These are phyloP conservation scores for Biscogniauxia sp. DNA, from an alignment of 2,329 filamentous ascomycete species.

Conservation along the genomic window DNA sequence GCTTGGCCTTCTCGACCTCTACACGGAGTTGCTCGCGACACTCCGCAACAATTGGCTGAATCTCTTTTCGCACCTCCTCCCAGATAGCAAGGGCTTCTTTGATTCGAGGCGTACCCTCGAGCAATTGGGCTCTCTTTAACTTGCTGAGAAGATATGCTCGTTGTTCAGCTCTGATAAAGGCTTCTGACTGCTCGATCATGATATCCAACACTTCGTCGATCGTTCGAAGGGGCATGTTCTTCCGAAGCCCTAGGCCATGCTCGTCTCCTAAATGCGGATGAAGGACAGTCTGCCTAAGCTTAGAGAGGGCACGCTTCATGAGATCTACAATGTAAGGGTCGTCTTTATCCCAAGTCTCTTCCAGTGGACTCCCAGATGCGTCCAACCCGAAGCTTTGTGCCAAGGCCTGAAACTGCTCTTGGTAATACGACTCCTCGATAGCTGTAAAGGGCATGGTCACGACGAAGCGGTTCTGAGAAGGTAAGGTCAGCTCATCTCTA, in stretches of 20 bases:
- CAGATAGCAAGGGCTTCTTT: constrained; percentile 70
- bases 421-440: constrained; percentile 88
- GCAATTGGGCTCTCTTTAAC: constrained; percentile 71
- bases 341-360: constrained; percentile 63
- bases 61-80: constrained; percentile 53
- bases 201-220: constrained; percentile 82
- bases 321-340: constrained; percentile 55
- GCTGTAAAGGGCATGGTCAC: constrained; percentile 88
- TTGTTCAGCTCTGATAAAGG: constrained; percentile 64
- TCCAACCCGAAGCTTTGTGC: constrained; percentile 66
- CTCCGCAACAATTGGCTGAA: constrained; percentile 54
- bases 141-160: constrained; percentile 62
- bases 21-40: constrained; percentile 59
- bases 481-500: constrained; percentile 73
- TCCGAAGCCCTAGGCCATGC: constrained; percentile 57
- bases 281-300: constrained; percentile 77
- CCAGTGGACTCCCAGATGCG: constrained; percentile 59
- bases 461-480: constrained; percentile 79
- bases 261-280: constrained; percentile 61
- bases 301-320: constrained; percentile 78
- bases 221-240: constrained; percentile 69
- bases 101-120: constrained; percentile 70
- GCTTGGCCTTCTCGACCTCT: constrained; percentile 43
- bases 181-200: constrained; percentile 87
- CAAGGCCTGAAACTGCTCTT: constrained; percentile 72